A percentile compares a stretch with the other conserved stretches of the same genome.
Evolutionary conservation across 495 filamentous ascomycete genomes (phyloP).

Genomic region (Aspergillus egyptiacus): DNA sequence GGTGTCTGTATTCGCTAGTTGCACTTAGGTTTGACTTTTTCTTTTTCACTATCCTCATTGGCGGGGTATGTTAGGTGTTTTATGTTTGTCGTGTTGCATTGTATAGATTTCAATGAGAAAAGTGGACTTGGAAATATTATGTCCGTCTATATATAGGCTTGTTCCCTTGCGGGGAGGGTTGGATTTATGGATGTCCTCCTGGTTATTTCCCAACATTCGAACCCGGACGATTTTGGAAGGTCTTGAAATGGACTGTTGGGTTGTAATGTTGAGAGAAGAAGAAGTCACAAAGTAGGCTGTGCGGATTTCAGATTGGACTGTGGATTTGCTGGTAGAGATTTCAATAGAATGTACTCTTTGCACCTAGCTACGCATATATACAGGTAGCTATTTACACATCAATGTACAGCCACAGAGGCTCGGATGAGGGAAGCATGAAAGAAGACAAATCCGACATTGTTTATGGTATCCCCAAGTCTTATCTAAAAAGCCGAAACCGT

Average conservation of each 20-base stretch:
- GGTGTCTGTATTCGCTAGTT: no score
- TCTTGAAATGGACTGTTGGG: not conserved
- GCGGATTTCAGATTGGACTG: not conserved
- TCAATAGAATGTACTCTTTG: no score
- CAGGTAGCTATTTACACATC: not conserved
- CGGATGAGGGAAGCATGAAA: not conserved
- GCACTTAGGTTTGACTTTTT: not conserved
- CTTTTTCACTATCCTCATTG: conserved; percentile 3
- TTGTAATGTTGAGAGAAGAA: not conserved
- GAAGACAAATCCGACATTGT: not conserved
- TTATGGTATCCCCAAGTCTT: not conserved
- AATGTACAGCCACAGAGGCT: not conserved
- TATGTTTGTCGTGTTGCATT: not conserved
- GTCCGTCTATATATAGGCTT: no score
- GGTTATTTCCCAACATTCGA: no score
- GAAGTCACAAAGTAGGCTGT: not conserved
- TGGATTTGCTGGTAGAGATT: no score
- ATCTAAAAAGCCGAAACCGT: not conserved
- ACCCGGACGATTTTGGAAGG: not conserved
- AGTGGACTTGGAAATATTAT: not conserved
- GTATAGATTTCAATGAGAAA: conserved; percentile 4
- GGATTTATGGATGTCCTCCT: no score
- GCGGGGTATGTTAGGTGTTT: conserved; percentile 8
- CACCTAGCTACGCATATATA: no score
- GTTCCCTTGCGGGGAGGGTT: no score